These are phyloP conservation scores for Suillus spraguei DNA, from an alignment of 768 basidiomycete genomes.

Conservation along the genomic window DNA sequence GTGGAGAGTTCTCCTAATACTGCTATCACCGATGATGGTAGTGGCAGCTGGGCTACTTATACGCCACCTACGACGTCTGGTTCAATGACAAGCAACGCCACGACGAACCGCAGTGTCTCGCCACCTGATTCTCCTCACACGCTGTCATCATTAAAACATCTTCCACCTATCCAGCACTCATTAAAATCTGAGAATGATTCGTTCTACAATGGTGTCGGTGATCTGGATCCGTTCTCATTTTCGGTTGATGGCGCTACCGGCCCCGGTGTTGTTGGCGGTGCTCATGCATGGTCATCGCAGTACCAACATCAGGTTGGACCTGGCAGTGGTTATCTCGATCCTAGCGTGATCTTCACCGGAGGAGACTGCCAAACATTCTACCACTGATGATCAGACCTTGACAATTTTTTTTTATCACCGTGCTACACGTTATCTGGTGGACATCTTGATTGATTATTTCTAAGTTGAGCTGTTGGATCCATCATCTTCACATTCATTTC, in stretches of 20 bases:
- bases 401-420: neutral
- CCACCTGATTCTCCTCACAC: conserved; percentile 26
- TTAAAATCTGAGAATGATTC: conserved; percentile 42
- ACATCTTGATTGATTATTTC: conserved; percentile 1
- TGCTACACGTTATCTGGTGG: neutral
- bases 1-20: conserved; percentile 57
- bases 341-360: conserved; percentile 34
- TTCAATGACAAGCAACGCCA: conserved; percentile 47
- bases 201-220: conserved; percentile 43
- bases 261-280: conserved; percentile 19
- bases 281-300: conserved; percentile 34
- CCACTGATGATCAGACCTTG: conserved; percentile 22
- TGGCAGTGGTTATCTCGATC: conserved; percentile 32
- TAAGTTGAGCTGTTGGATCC: neutral
- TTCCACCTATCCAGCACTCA: conserved; percentile 6
- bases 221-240: conserved; percentile 57
- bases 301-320: conserved; percentile 23
- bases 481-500: conserved; percentile 1
- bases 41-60: conserved; percentile 61
- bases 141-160: conserved; percentile 9
- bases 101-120: conserved; percentile 43
- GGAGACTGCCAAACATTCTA: conserved; percentile 38
- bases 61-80: conserved; percentile 62
- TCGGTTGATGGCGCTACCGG: conserved; percentile 27
- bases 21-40: conserved; percentile 48